Evolutionary conservation across 148 eudicot species (phyloP), one percentile per base, ranked within the genome.

Genomic region (Camellia japonica): DNA sequence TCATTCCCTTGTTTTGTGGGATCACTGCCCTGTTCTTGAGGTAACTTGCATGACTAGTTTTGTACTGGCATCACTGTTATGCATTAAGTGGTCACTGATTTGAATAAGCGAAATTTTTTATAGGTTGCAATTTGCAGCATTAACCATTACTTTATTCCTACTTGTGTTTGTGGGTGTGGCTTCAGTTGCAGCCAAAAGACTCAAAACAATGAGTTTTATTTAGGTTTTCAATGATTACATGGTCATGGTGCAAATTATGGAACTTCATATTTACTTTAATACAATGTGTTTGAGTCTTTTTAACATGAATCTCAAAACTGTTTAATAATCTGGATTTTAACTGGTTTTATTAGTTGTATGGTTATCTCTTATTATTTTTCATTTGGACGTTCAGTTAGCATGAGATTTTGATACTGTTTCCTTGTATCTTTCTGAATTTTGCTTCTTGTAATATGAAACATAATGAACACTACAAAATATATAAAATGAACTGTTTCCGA

Each of bases 11-110:
- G 84, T 84, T 54, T 96, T 68, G 82, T 96, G n/a, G 99, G 41
- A 83, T 93, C 74, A 90, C 90, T 76, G 98, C 99, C 79, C 88
- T 96, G 79, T 96, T 96, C 84, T 52, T 81, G 80, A 96, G 98
- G 99, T 96, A 92, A 75, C 56, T 51, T 74, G 4, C 46, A 15
- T 46, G n/a, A 19, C 4, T 46, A 19, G n/a, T 52, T 23, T 19
- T 61, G 43, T 6, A 43, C 58, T 76, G 69, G 42, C 9, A 46
- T 46, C 19, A 11, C 42, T 4, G 8, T 19, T 43, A 3, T 74
- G 52, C 54, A 44, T 75, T 23, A 8, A 1, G 42, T 43, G 65
- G 49, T 74, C 6, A 4, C n/a, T 60, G 42, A 41, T 59, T 43
- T 75, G 68, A 11, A 59, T 6, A 7, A 8, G 43, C 9, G 66